These are phyloP conservation scores for Xerocomus minutiporus DNA, from an alignment of 1,284 basidiomycete genomes.

Conservation along the genomic window DNA sequence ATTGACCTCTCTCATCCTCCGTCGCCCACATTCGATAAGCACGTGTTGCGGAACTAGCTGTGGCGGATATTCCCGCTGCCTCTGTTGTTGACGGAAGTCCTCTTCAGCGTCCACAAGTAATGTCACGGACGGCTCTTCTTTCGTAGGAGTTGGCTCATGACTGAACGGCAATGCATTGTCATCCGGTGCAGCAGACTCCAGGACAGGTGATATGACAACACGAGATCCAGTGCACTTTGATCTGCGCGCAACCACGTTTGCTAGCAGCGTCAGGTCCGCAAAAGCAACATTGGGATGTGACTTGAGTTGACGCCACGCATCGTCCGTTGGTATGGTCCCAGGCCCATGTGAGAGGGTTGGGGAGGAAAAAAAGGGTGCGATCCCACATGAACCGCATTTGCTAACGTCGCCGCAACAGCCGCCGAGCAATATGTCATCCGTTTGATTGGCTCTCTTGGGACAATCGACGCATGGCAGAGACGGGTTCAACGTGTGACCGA, in stretches of 20 bases:
- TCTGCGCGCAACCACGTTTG: conserved; percentile 82
- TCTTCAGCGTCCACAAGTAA: conserved; percentile 52
- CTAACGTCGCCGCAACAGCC: conserved; percentile 33
- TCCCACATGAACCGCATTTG: conserved; percentile 32
- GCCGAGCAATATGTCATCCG: conserved; percentile 24
- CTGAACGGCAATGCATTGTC: conserved; percentile 24
- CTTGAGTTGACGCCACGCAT: conserved; percentile 84
- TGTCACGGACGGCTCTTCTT: conserved; percentile 33
- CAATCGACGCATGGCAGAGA: conserved; percentile 52
- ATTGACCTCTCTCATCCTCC: conserved; percentile 67
- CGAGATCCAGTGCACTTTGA: conserved; percentile 74
- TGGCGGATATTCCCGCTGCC: conserved; percentile 42
- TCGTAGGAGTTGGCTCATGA: conserved; percentile 9
- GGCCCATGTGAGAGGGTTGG: conserved; percentile 22
- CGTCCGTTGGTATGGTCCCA: conserved; percentile 73
- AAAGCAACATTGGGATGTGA: conserved; percentile 85
- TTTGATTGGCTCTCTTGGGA: conserved; percentile 34
- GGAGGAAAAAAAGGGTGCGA: conserved; percentile 31
- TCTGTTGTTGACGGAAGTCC: conserved; percentile 46
- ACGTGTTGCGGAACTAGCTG: conserved; percentile 57
- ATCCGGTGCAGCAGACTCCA: conserved; percentile 46
- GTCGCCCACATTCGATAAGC: conserved; percentile 54
- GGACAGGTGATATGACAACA: conserved; percentile 60
- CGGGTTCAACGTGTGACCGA: conserved; percentile 55
- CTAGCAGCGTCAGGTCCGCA: conserved; percentile 74